phyloP scores from a whole-genome alignment of 257 asterid species.

The Dorcoceras hygrometricum region DNA sequence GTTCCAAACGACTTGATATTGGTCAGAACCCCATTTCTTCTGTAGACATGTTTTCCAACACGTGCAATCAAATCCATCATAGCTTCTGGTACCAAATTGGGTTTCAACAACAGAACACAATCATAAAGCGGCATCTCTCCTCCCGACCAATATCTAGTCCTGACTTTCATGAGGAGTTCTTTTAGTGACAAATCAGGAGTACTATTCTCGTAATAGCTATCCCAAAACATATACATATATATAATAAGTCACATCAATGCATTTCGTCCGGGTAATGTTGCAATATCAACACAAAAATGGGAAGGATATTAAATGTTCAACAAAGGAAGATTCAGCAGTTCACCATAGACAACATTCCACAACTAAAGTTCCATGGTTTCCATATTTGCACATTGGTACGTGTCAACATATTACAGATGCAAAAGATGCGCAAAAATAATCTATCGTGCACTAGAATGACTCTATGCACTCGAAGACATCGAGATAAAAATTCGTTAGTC shows the following conservation, averaged over 20 bases:
- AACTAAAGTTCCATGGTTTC: too few species aligned
- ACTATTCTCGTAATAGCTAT: not conserved
- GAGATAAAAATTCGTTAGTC: too few species aligned
- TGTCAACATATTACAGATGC: too few species aligned
- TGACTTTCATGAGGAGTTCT: slow-evolving; percentile 1
- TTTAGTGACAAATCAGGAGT: slow-evolving; percentile 21
- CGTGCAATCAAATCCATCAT: slow-evolving; percentile 46
- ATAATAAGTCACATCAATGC: not conserved
- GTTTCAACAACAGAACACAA: slow-evolving; percentile 83
- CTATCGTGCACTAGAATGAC: too few species aligned
- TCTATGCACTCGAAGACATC: too few species aligned
- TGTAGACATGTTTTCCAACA: slow-evolving; percentile 63
- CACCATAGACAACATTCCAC: too few species aligned
- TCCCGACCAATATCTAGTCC: slow-evolving; percentile 20
- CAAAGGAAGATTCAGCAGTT: too few species aligned
- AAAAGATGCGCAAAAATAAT: too few species aligned
- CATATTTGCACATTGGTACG: too few species aligned
- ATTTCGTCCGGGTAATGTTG: not conserved
- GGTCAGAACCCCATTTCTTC: slow-evolving; percentile 74
- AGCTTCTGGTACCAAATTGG: slow-evolving; percentile 41
- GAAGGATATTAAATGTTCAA: not conserved
- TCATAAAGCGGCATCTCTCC: slow-evolving; percentile 84
- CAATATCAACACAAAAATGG: not conserved
- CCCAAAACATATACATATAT: not conserved
- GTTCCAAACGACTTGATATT: slow-evolving; percentile 52